A percentile compares a stretch with the other conserved stretches of the same genome.
Evolutionary conservation across 176 grass and related monocot species (phyloP).

Genomic region (Guadua angustifolia): DNA sequence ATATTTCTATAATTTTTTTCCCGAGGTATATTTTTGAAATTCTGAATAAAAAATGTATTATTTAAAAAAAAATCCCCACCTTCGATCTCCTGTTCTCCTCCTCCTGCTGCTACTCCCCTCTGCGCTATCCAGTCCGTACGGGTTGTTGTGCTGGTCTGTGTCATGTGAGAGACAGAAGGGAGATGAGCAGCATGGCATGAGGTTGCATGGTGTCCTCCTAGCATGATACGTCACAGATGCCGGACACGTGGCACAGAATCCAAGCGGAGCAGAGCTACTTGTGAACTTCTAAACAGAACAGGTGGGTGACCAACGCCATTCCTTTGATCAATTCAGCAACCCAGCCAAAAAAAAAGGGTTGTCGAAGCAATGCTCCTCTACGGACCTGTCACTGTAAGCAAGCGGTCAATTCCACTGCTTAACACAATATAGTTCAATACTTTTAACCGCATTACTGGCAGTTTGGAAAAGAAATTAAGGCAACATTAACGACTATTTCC

Average conservation of each 20-base stretch:
- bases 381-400: not conserved
- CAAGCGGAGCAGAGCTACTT: not conserved
- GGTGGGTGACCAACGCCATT: not conserved
- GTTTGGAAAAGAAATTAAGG: not conserved
- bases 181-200: not conserved
- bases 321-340: not conserved
- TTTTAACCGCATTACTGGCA: not conserved
- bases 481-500: not conserved
- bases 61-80: too few species aligned
- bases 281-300: slow-evolving; percentile 13
- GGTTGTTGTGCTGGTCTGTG: not conserved
- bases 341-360: too few species aligned
- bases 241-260: slow-evolving; percentile 4
- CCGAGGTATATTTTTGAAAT: too few species aligned
- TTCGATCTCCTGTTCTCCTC: not conserved
- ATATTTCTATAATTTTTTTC: too few species aligned
- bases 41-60: too few species aligned
- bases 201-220: not conserved
- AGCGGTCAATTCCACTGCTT: not conserved
- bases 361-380: too few species aligned
- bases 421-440: not conserved
- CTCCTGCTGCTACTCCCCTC: not conserved
- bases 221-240: not conserved
- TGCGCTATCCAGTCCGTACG: too few species aligned
- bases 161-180: not conserved